A percentile compares a stretch with the other conserved stretches of the same genome.
These are phyloP conservation scores for Amaranthus cruentus DNA, from an alignment of 148 eudicot species.

Conservation along the genomic window DNA sequence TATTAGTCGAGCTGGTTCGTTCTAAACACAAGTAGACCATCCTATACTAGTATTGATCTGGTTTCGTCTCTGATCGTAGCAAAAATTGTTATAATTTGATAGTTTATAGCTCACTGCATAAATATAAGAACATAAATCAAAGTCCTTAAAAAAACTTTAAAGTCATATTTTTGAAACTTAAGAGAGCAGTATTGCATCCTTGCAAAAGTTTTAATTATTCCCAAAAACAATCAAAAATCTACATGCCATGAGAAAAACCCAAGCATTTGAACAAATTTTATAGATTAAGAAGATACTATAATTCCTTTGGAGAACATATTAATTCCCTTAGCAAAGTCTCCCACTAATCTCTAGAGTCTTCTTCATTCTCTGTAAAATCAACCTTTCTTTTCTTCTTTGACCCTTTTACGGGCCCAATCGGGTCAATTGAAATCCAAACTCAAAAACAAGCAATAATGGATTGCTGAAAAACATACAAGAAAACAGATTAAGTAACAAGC, in stretches of 20 bases:
- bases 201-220: no score
- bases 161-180: no score
- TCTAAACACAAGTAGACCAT: no score
- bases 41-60: no score
- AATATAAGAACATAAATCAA: no score
- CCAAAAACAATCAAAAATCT: no score
- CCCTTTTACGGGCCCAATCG: conserved; percentile 72
- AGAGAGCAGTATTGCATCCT: no score
- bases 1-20: no score
- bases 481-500: conserved; percentile 13
- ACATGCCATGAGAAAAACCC: conserved; percentile 16
- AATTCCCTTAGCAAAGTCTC: conserved; percentile 43
- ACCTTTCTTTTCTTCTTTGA: conserved; percentile 59
- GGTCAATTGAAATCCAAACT: conserved; percentile 45
- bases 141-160: no score
- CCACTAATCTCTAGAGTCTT: conserved; percentile 69
- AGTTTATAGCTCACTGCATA: no score
- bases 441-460: conserved; percentile 5
- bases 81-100: no score
- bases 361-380: conserved; percentile 54
- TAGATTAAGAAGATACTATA: conserved; percentile 38
- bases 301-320: conserved; percentile 30
- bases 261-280: conserved; percentile 5
- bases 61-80: no score
- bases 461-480: conserved; percentile 14